These are phyloP conservation scores for Suhomyces tanzawaensis DNA, from an alignment of 805 yeast genomes.

Conservation along the genomic window DNA sequence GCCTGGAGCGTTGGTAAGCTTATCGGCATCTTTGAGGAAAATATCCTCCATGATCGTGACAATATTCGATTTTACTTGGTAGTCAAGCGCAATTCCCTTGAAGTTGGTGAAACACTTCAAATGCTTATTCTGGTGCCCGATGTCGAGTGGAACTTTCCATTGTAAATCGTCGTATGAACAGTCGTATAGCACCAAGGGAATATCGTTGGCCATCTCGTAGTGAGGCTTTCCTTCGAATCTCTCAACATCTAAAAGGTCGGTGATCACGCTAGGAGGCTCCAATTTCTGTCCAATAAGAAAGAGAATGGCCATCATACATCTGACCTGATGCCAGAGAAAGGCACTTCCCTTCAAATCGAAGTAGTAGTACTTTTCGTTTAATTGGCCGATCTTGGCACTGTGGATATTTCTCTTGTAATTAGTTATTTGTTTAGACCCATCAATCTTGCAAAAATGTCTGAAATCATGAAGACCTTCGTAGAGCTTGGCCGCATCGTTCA, in stretches of 20 bases:
- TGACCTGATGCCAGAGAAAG: conserved; percentile 95
- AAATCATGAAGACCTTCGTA: conserved; percentile 83
- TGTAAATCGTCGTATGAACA: conserved; percentile 72
- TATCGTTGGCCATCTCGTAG: conserved; percentile 86
- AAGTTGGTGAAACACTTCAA: conserved; percentile 43
- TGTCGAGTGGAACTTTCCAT: conserved; percentile 50
- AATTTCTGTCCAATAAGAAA: conserved; percentile 76
- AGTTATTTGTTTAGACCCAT: conserved; percentile 88
- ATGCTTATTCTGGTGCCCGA: conserved; percentile 29
- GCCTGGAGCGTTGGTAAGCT: conserved; percentile 11
- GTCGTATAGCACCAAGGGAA: conserved; percentile 83
- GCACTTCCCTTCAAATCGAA: conserved; percentile 86
- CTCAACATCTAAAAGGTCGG: conserved; percentile 55
- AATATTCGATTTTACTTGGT: conserved; percentile 55
- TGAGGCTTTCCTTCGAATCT: conserved; percentile 66
- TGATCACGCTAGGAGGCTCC: conserved; percentile 60
- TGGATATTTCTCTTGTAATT: conserved; percentile 68
- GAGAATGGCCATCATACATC: conserved; percentile 88
- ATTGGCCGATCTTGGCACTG: conserved; percentile 46
- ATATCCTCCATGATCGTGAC: conserved; percentile 47
- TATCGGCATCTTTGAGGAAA: conserved; percentile 19
- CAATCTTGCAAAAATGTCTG: conserved; percentile 90
- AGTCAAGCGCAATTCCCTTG: conserved; percentile 53
- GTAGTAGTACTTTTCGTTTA: conserved; percentile 50
- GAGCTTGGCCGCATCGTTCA: conserved; percentile 64